A percentile compares a stretch with the other conserved stretches of the same genome.
Conservation (phyloP, 495 filamentous ascomycete genomes). For the Penicillium silybi region DNA sequence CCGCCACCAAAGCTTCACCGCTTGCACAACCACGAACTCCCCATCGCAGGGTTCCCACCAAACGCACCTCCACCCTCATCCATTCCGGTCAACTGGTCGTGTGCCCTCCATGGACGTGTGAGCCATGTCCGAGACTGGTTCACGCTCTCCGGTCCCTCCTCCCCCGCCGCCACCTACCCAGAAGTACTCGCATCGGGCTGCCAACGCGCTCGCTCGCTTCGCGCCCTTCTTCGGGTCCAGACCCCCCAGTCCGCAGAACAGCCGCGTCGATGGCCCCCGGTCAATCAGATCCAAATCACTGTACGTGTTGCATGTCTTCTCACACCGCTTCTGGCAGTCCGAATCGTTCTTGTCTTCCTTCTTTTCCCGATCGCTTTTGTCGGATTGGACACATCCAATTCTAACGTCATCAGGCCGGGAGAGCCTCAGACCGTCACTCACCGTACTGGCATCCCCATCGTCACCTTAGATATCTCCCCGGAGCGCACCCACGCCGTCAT, state of each 20-base stretch:
- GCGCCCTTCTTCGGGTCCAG: conserved; percentile 54
- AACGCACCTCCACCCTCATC: neutral
- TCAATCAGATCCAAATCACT: conserved; percentile 42
- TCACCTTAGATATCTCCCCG: conserved; percentile 73
- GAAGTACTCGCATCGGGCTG: conserved; percentile 48
- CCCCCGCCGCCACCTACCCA: conserved; percentile 51
- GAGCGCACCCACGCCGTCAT: conserved; percentile 73
- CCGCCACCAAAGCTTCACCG: conserved; percentile 13
- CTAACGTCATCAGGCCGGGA: conserved; percentile 48
- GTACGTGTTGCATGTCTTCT: conserved; percentile 24
- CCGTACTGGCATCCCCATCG: conserved; percentile 66
- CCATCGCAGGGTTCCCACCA: conserved; percentile 4
- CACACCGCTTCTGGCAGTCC: conserved; percentile 21
- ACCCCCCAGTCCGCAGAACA: conserved; percentile 49
- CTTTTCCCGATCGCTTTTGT: neutral
- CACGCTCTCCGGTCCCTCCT: conserved; percentile 37
- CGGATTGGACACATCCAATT: neutral
- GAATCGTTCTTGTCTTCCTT: neutral
- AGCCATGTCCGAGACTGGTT: conserved; percentile 44
- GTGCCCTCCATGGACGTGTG: conserved; percentile 26
- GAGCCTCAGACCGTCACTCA: conserved; percentile 72
- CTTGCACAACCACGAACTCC: conserved; percentile 15
- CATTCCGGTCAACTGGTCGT: conserved; percentile 26
- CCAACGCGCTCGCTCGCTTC: conserved; percentile 54
- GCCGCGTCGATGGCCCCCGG: conserved; percentile 34